Evolutionary conservation across 495 filamentous ascomycete species (phyloP).

Genomic region (Halenospora varia): DNA sequence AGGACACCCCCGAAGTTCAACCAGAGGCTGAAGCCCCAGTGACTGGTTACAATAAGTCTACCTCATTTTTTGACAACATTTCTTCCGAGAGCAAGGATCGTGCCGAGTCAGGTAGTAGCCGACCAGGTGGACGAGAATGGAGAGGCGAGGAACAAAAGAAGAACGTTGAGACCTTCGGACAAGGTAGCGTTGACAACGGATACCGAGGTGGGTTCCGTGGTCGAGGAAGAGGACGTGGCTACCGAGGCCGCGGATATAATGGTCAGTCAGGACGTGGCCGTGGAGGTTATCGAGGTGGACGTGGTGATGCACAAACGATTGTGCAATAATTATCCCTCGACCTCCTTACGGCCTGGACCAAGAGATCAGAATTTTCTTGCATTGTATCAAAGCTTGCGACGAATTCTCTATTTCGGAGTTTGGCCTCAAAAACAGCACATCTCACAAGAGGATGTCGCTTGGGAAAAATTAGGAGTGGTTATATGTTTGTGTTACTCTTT

Average conservation of each 20-base stretch:
- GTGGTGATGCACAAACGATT: conserved; percentile 12
- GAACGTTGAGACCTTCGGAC: conserved; percentile 98
- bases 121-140: conserved; percentile 83
- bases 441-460: background rate
- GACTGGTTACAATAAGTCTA: conserved; percentile 73
- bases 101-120: conserved; percentile 61
- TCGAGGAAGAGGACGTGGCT: conserved; percentile 64
- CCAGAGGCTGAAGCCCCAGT: conserved; percentile 32
- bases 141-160: conserved; percentile 87
- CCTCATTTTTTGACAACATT: conserved; percentile 96
- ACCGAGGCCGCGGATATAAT: conserved; percentile 44
- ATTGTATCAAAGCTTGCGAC: conserved; percentile 19
- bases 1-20: conserved; percentile 44
- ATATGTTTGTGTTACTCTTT: conserved; percentile 5
- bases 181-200: conserved; percentile 86
- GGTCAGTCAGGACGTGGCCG: conserved; percentile 25
- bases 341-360: background rate
- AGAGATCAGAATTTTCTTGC: conserved; percentile 13
- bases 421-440: conserved; percentile 3
- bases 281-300: conserved; percentile 22
- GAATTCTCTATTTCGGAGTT: conserved; percentile 15
- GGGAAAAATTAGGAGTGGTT: background rate
- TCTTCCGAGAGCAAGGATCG: conserved; percentile 88
- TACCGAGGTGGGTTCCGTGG: conserved; percentile 71
- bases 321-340: conserved; percentile 16